These are phyloP conservation scores for Colletotrichum sp. DNA, from an alignment of 2,329 filamentous ascomycete genomes.

Conservation along the genomic window DNA sequence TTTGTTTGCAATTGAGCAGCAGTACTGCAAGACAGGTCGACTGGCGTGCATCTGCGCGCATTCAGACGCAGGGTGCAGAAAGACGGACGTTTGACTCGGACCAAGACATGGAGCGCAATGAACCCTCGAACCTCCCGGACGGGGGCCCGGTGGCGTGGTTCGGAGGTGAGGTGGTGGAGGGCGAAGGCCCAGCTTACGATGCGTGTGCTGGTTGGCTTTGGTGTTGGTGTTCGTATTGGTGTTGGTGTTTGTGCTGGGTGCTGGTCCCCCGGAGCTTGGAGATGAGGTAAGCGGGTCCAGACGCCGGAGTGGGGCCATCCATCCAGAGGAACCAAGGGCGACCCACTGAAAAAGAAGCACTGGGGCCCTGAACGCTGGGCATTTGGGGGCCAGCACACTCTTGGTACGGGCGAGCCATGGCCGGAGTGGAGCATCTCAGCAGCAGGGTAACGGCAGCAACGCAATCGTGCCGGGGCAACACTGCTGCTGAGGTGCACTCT, in stretches of 20 bases:
- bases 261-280: not conserved
- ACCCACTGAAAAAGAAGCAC: not conserved
- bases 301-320: not conserved
- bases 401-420: not conserved
- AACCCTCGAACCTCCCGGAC: constrained; percentile 20
- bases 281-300: not conserved
- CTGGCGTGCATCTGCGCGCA: not conserved
- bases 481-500: not conserved
- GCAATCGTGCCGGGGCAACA: too few relatives aligned
- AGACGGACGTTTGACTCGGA: constrained; percentile 19
- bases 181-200: not conserved
- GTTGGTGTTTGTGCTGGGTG: not conserved
- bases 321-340: not conserved
- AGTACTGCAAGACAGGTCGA: not conserved
- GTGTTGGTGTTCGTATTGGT: not conserved
- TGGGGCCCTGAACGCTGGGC: not conserved
- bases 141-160: constrained; percentile 20
- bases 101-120: constrained; percentile 13
- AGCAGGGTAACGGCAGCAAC: too few relatives aligned
- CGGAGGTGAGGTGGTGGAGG: constrained; percentile 10
- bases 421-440: not conserved
- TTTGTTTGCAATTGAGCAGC: not conserved
- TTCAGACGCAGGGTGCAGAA: not conserved
- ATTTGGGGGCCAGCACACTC: not conserved
- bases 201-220: not conserved